Base-by-base conservation (phyloP, 2,329 filamentous ascomycete species). In the Trichophyton mentagrophytes region DNA sequence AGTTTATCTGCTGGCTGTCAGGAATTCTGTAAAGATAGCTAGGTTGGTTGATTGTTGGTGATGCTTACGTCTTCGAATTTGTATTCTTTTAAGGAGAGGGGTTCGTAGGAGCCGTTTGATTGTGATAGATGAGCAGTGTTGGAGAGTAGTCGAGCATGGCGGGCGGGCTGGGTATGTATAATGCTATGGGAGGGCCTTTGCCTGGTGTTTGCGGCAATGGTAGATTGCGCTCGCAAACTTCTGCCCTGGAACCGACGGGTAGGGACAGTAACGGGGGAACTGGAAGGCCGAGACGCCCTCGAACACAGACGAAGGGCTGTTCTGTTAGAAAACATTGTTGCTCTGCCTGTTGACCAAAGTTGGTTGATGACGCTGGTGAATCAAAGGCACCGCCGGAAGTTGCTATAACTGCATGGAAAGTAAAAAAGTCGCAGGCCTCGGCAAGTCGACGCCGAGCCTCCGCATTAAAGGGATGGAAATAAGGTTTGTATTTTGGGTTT, bases 1-100 rank as follows among this genome's bases (percentile, higher is more conserved):
- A 63, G 38, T 67, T 75, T 57, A 76, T 73, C 74, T 75, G 44
- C 57, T 61, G 8, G 33, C 51, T 59, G 40, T 44, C n/a, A n/a
- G 15, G 15, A 4, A n/a, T 17, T n/a, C 40, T 44, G 15, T 44
- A 51, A 40, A 57, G 40, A 55, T 11, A 33, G 63, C 61, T 51
- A 38, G 56, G 8, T 55, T 38, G 13, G 8, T 30, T 36, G 30
- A 22, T 3, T 0, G 6, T n/a, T 57, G 3, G 55, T 11, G 27
- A 27, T 20, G 33, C 60, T 22, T 60, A 65, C 64, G 47, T 65
- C 64, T 30, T 65, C 60, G 38, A 65, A 65, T 40, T 44, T 60
- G 57, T 64, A 65, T 59, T 62, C 56, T 56, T 64, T 65, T 22
- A 65, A 62, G 8, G 40, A 53, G 11, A 53, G 49, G 1, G 49